Evolutionary conservation across 2,329 filamentous ascomycete genomes (phyloP).

Genomic region (Cryphonectria nitschkei): DNA sequence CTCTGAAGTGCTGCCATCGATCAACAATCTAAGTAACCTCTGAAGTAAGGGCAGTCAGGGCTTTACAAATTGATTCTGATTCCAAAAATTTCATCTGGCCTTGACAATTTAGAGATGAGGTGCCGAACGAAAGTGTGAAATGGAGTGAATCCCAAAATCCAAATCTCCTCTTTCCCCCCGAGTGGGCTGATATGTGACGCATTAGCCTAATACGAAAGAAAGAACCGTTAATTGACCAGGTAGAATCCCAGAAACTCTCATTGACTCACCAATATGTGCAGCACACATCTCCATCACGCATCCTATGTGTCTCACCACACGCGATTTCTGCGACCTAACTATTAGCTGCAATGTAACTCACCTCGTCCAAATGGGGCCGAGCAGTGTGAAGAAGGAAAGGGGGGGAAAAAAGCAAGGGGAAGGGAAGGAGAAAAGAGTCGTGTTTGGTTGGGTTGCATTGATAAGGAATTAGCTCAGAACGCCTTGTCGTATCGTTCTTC

Average conservation of each 20-base stretch:
- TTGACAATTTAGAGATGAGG: background rate
- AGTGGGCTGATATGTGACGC: background rate
- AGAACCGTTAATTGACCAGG: background rate
- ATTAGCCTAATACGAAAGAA: background rate
- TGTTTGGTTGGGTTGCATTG: conserved; percentile 13
- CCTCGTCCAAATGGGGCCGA: background rate
- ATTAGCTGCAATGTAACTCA: conserved; percentile 18
- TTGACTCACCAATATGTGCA: background rate
- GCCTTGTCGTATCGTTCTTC: background rate
- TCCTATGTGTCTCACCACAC: background rate
- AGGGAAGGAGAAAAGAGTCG: background rate
- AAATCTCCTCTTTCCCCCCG: background rate
- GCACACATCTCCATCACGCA: background rate
- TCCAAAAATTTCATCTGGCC: conserved; percentile 6
- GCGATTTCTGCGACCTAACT: background rate
- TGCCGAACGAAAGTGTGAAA: background rate
- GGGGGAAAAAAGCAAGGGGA: no score
- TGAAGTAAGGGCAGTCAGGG: conserved; percentile 7
- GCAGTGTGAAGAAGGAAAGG: background rate
- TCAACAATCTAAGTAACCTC: background rate
- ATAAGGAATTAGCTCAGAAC: background rate
- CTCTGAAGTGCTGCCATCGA: background rate
- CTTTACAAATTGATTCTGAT: conserved; percentile 18
- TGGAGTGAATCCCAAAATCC: background rate
- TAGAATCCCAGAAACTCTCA: background rate